A percentile compares a stretch with the other conserved stretches of the same genome.
Conservation (phyloP, 148 eudicot species). For the Spergularia bocconei region DNA sequence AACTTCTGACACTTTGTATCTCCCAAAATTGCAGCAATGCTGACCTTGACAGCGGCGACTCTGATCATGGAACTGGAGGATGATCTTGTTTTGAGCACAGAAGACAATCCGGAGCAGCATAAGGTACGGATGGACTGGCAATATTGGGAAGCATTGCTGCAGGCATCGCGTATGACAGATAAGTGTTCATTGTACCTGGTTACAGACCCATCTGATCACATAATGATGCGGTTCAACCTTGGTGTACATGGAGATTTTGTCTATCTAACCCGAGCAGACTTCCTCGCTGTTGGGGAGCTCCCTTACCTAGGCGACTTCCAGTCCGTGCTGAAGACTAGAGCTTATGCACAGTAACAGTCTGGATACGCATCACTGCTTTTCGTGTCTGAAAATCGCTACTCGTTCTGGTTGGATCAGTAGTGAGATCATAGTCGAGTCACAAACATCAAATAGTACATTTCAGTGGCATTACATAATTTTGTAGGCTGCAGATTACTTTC, state of each 20-base stretch:
- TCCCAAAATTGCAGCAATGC: not conserved
- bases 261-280: not conserved
- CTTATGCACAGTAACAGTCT: not conserved
- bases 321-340: not conserved
- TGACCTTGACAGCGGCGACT: slow-evolving; percentile 3
- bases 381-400: no score
- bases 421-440: no score
- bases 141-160: slow-evolving; percentile 11
- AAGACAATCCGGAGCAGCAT: not conserved
- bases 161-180: not conserved
- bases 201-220: slow-evolving; percentile 6
- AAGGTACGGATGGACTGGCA: slow-evolving; percentile 1
- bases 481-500: no score
- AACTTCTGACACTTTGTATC: no score
- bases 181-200: slow-evolving; percentile 9
- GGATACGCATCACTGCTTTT: no score
- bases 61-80: not conserved
- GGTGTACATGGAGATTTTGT: not conserved
- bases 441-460: no score
- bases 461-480: no score
- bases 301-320: not conserved
- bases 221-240: slow-evolving; percentile 7
- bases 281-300: not conserved
- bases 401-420: no score
- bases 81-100: not conserved